Evolutionary conservation across 2,329 filamentous ascomycete species (phyloP).

Genomic region (Cytospora piceae): DNA sequence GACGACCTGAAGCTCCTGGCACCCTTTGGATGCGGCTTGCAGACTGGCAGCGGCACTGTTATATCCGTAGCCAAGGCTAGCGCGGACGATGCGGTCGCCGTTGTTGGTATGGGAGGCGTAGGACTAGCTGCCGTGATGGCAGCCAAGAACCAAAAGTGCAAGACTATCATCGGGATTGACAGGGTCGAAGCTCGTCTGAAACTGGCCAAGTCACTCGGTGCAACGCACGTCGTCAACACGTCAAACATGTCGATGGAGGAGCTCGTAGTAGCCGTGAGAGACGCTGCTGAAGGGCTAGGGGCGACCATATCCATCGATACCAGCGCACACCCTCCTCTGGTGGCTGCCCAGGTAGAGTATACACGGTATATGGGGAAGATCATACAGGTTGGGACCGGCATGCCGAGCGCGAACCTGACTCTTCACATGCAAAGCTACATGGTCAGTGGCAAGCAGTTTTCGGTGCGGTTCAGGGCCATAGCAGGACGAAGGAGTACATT

Average conservation of each 20-base stretch:
- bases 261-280: slow-evolving; percentile 52
- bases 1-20: slow-evolving; percentile 37
- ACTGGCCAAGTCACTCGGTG: slow-evolving; percentile 44
- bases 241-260: slow-evolving; percentile 41
- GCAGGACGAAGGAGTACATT: slow-evolving; percentile 47
- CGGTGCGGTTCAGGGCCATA: slow-evolving; percentile 40
- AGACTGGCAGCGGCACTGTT: slow-evolving; percentile 41
- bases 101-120: slow-evolving; percentile 39
- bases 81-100: slow-evolving; percentile 32
- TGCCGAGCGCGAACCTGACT: slow-evolving; percentile 46
- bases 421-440: slow-evolving; percentile 51
- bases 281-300: slow-evolving; percentile 50
- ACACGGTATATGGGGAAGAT: slow-evolving; percentile 51
- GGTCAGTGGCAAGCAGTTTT: slow-evolving; percentile 50
- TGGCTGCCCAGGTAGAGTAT: slow-evolving; percentile 47
- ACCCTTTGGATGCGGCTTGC: slow-evolving; percentile 40
- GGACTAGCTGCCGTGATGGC: slow-evolving; percentile 32
- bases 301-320: slow-evolving; percentile 54
- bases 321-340: slow-evolving; percentile 46
- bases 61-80: slow-evolving; percentile 37
- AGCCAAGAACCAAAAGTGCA: slow-evolving; percentile 27
- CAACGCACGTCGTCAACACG: slow-evolving; percentile 43
- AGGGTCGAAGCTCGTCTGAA: slow-evolving; percentile 46
- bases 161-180: slow-evolving; percentile 46
- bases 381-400: slow-evolving; percentile 54